phyloP scores from a whole-genome alignment of 2,329 filamentous ascomycete species.

The Fusarium clavum region DNA sequence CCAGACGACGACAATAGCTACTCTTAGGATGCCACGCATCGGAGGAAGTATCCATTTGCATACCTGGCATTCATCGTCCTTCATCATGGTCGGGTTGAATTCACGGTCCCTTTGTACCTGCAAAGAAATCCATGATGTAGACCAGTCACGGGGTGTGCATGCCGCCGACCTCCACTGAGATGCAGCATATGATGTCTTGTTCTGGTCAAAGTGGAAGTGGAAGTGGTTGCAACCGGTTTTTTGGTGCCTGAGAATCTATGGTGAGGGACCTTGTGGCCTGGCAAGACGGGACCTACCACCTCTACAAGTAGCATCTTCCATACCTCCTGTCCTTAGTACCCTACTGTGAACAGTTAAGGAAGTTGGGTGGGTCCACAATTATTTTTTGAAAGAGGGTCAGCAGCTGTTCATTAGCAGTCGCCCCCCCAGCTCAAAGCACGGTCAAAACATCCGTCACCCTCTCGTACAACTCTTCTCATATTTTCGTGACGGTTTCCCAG shows the following conservation, averaged over 20 bases:
- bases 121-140: constrained; percentile 20
- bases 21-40: background rate
- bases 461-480: constrained; percentile 41
- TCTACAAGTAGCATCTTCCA: background rate
- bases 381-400: constrained; percentile 40
- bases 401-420: constrained; percentile 37
- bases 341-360: background rate
- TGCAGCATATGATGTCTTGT: constrained; percentile 8
- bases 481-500: constrained; percentile 48
- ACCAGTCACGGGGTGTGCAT: constrained; percentile 38
- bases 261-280: constrained; percentile 20
- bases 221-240: constrained; percentile 28
- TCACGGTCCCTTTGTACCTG: constrained; percentile 5
- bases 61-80: constrained; percentile 1
- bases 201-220: background rate
- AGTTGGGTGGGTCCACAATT: constrained; percentile 20
- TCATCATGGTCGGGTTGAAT: background rate
- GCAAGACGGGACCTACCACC: background rate
- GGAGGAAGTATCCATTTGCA: background rate
- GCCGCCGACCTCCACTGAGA: constrained; percentile 6
- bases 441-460: constrained; percentile 42
- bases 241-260: constrained; percentile 41
- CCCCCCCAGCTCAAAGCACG: constrained; percentile 37
- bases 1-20: background rate
- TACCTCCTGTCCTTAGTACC: background rate